Conservation (phyloP, 2,329 filamentous ascomycete species). For the Dactylonectria estremocensis region DNA sequence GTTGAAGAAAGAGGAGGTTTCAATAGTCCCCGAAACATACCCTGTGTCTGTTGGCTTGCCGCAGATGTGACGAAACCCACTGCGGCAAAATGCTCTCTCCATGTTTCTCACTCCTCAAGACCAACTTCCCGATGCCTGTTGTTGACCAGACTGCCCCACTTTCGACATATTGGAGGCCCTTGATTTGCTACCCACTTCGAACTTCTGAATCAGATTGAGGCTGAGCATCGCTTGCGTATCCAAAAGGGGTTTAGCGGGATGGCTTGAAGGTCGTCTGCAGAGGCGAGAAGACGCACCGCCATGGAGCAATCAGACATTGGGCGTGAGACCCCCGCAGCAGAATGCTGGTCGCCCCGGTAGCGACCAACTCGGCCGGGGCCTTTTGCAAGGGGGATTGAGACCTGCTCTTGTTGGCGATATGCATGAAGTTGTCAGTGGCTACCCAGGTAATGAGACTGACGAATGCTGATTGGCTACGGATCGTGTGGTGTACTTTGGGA, state of each 20-base stretch:
- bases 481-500: background rate
- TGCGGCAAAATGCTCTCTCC: constrained; percentile 5
- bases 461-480: constrained; percentile 22
- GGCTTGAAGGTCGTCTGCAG: background rate
- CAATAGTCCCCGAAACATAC: constrained; percentile 6
- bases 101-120: background rate
- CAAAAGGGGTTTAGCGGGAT: constrained; percentile 25
- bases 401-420: constrained; percentile 21
- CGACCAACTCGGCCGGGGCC: background rate
- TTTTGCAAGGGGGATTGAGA: constrained; percentile 4
- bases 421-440: constrained; percentile 18
- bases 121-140: constrained; percentile 10
- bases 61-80: background rate
- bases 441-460: constrained; percentile 3
- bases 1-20: constrained; percentile 20
- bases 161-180: background rate
- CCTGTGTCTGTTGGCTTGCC: constrained; percentile 4
- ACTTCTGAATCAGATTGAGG: constrained; percentile 37
- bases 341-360: constrained; percentile 6
- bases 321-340: constrained; percentile 12
- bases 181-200: constrained; percentile 15
- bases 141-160: constrained; percentile 7
- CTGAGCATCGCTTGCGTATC: constrained; percentile 37
- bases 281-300: background rate
- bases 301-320: constrained; percentile 18